Conservation (phyloP, 768 basidiomycete genomes). For the Trametes cubensis region DNA sequence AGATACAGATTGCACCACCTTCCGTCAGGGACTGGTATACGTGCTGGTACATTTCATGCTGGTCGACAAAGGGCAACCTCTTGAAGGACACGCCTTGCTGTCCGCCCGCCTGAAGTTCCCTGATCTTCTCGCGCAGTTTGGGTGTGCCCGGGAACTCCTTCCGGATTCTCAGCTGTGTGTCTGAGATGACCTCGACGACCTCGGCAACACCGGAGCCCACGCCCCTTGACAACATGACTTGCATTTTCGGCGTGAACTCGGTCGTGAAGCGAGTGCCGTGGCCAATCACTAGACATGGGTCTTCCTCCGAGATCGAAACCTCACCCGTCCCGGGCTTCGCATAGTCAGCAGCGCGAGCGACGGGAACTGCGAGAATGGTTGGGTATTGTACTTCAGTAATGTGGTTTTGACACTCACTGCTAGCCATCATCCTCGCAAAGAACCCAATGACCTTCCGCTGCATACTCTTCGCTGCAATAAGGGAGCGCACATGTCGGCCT, state of each 20-base stretch:
- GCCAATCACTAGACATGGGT: slow-evolving; percentile 85
- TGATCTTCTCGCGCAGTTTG: slow-evolving; percentile 66
- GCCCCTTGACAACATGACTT: slow-evolving; percentile 84
- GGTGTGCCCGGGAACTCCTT: slow-evolving; percentile 79
- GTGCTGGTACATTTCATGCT: slow-evolving; percentile 90
- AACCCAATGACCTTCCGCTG: slow-evolving; percentile 76
- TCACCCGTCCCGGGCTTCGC: slow-evolving; percentile 76
- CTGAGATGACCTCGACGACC: slow-evolving; percentile 85
- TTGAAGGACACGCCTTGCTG: slow-evolving; percentile 76
- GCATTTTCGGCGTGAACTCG: slow-evolving; percentile 76
- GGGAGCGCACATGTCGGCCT: slow-evolving; percentile 77
- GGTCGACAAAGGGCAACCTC: slow-evolving; percentile 85
- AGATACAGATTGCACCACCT: slow-evolving; percentile 93
- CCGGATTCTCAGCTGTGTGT: slow-evolving; percentile 82
- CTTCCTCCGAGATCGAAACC: slow-evolving; percentile 69
- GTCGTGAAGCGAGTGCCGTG: slow-evolving; percentile 74
- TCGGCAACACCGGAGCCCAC: slow-evolving; percentile 79
- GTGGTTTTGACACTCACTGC: slow-evolving; percentile 57
- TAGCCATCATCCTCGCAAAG: slow-evolving; percentile 78
- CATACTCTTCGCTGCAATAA: slow-evolving; percentile 91
- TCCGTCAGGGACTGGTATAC: slow-evolving; percentile 87
- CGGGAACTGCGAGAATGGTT: slow-evolving; percentile 67
- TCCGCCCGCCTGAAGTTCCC: slow-evolving; percentile 59
- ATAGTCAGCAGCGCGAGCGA: slow-evolving; percentile 86
- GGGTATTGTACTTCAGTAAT: neutral